These are phyloP conservation scores for Solanum appendiculatum DNA, from an alignment of 257 asterid genomes.

Conservation along the genomic window DNA sequence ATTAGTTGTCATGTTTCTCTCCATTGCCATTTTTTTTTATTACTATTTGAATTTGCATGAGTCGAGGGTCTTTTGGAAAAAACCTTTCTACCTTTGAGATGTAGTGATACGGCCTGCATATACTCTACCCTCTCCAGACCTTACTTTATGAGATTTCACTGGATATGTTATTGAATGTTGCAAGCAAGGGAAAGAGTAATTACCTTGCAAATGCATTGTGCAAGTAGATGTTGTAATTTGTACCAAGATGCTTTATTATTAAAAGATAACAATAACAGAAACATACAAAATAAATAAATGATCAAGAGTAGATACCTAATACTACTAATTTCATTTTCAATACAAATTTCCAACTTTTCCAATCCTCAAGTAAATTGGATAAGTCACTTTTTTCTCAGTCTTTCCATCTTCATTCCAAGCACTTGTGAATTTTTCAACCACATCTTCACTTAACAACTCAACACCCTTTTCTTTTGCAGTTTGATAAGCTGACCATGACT, in stretches of 20 bases:
- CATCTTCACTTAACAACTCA: conserved; percentile 10
- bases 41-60: neutral
- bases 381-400: neutral
- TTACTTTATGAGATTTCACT: neutral
- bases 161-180: neutral
- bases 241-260: neutral
- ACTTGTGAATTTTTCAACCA: conserved; percentile 11
- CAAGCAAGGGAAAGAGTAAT: neutral
- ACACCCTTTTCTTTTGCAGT: conserved; percentile 22
- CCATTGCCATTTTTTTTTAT: neutral
- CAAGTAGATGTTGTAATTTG: neutral
- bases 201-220: neutral
- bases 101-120: too few relatives aligned
- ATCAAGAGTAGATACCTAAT: neutral
- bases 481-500: conserved; percentile 21
- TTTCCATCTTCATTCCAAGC: conserved; percentile 32
- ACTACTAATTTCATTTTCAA: neutral
- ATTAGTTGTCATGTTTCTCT: neutral
- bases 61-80: accelerated
- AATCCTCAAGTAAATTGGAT: conserved; percentile 3
- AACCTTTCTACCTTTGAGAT: neutral
- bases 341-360: conserved; percentile 3
- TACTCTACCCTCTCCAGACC: accelerated
- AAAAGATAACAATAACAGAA: neutral
- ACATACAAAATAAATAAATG: neutral